phyloP scores from a whole-genome alignment of 2,329 filamentous ascomycete species.

The Colletotrichum brevisporum region DNA sequence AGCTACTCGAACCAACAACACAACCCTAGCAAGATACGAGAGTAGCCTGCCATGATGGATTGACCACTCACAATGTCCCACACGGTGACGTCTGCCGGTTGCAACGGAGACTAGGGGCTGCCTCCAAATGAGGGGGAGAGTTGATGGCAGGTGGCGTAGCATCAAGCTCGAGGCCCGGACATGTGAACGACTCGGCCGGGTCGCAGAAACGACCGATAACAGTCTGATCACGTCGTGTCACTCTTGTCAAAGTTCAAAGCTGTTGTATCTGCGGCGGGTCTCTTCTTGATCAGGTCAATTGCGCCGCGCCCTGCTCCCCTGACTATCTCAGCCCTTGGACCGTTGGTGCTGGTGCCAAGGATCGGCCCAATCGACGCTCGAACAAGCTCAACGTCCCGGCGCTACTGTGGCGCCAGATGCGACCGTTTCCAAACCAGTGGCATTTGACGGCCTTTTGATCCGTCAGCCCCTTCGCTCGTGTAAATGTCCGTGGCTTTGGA shows the following conservation, averaged over 20 bases:
- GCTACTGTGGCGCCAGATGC: slow-evolving; percentile 32
- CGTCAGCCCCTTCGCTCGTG: background rate
- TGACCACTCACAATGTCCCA: slow-evolving; percentile 5
- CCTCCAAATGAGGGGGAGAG: background rate
- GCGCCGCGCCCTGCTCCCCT: slow-evolving; percentile 18
- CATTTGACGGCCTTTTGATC: slow-evolving; percentile 11
- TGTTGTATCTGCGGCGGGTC: background rate
- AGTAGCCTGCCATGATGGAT: background rate
- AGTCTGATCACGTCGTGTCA: too few relatives aligned
- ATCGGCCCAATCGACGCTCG: slow-evolving; percentile 35
- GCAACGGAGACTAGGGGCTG: background rate
- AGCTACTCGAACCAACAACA: slow-evolving; percentile 1
- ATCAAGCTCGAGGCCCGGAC: slow-evolving; percentile 13
- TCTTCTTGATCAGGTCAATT: slow-evolving; percentile 16
- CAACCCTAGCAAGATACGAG: background rate
- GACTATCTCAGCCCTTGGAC: slow-evolving; percentile 16
- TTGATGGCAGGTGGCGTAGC: slow-evolving; percentile 9
- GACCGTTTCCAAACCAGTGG: slow-evolving; percentile 17
- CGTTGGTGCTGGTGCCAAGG: slow-evolving; percentile 26
- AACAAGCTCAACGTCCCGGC: slow-evolving; percentile 32
- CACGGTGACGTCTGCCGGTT: slow-evolving; percentile 10
- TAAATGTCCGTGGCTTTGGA: background rate
- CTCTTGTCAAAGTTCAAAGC: background rate
- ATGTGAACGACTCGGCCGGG: slow-evolving; percentile 26
- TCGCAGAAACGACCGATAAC: background rate